phyloP scores from a whole-genome alignment of 148 eudicot species.

The Fagopyrum esculentum region DNA sequence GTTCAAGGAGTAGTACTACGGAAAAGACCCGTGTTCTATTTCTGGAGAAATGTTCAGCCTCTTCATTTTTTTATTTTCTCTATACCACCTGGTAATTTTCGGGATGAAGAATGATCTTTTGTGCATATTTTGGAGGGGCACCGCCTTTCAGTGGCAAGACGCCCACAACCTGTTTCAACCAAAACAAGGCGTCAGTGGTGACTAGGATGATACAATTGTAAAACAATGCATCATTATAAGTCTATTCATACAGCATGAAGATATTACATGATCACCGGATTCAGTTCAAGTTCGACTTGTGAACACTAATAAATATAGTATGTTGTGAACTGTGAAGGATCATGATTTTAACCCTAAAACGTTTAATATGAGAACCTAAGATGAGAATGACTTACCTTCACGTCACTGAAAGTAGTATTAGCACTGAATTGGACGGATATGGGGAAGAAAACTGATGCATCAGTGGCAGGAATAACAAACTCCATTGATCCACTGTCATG shows the following conservation, averaged over 20 bases:
- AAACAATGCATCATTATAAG: background rate
- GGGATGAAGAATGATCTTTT: conserved; percentile 54
- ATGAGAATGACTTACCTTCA: conserved; percentile 47
- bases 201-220: background rate
- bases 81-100: conserved; percentile 42
- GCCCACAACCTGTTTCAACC: conserved; percentile 45
- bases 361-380: background rate
- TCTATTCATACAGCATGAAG: too few relatives aligned
- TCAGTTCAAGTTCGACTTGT: too few relatives aligned
- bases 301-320: too few relatives aligned
- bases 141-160: conserved; percentile 73
- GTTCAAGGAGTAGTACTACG: background rate
- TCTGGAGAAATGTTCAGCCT: background rate
- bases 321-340: background rate
- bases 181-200: background rate
- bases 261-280: too few relatives aligned
- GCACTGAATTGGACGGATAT: conserved; percentile 83
- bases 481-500: conserved; percentile 85
- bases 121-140: conserved; percentile 68
- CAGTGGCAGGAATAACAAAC: conserved; percentile 87
- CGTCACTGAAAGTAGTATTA: conserved; percentile 71
- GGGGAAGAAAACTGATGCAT: conserved; percentile 81
- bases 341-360: background rate
- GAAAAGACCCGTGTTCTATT: background rate
- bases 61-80: background rate